Percentiles rank a stretch among this genome's conserved stretches.
These are phyloP conservation scores for Euphorbia celastroides DNA, from an alignment of 441 rosid species.

Conservation along the genomic window DNA sequence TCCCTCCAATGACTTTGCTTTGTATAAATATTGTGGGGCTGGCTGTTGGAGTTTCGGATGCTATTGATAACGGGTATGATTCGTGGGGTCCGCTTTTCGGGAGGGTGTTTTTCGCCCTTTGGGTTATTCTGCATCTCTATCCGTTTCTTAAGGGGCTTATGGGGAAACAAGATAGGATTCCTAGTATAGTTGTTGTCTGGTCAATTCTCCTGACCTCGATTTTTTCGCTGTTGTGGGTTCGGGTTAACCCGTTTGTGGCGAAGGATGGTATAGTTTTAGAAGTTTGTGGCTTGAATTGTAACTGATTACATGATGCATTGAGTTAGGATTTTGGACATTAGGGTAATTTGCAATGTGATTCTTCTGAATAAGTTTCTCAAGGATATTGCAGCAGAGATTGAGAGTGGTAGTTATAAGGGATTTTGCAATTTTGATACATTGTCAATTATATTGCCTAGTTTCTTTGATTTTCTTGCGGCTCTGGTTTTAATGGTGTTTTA, in stretches of 20 bases:
- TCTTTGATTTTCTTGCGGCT: constrained; percentile 22
- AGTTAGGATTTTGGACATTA: too few species aligned
- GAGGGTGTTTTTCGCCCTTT: constrained; percentile 73
- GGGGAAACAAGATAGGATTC: constrained; percentile 84
- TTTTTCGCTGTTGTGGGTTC: constrained; percentile 84
- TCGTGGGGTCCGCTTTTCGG: constrained; percentile 98
- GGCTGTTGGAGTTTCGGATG: constrained; percentile 76
- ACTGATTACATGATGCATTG: constrained; percentile 30
- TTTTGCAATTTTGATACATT: constrained; percentile 13
- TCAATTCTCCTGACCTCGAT: constrained; percentile 89
- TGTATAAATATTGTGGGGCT: constrained; percentile 78
- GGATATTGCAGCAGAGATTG: too few species aligned
- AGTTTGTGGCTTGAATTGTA: constrained; percentile 77
- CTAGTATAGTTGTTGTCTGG: constrained; percentile 90
- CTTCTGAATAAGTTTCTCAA: too few species aligned
- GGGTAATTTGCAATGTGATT: too few species aligned
- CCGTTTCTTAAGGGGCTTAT: constrained; percentile 93
- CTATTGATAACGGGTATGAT: constrained; percentile 93
- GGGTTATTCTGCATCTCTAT: constrained; percentile 94
- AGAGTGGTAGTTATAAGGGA: too few species aligned
- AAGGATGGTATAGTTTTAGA: constrained; percentile 70
- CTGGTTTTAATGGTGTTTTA: constrained; percentile 22
- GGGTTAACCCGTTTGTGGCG: constrained; percentile 74
- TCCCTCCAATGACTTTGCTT: constrained; percentile 79
- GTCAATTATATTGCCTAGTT: constrained; percentile 18